Evolutionary conservation across 495 filamentous ascomycete genomes (phyloP), one percentile per base, ranked within the genome.

Genomic region (Lophium mytilinum): DNA sequence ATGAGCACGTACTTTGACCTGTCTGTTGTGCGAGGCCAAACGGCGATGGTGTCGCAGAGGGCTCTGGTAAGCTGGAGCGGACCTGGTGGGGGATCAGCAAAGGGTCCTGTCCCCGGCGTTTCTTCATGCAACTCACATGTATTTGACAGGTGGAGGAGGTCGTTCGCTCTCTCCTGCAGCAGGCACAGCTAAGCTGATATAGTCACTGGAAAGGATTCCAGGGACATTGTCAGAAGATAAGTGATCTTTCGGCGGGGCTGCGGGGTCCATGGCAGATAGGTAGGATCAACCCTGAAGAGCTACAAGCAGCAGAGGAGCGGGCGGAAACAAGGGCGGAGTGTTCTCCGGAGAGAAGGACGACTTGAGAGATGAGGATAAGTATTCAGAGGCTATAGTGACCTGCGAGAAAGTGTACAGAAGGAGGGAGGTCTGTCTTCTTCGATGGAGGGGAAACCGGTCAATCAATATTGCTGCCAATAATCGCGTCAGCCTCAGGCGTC

Each of bases 21-120:
- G 60, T 60, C 64, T 65, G 14, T 64, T 67, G 15, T 56, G 61
- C 33, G 71, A 74, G n/a, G 63, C 57, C 15, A 61, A 60, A 52
- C 71, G 53, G 36, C 63, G 64, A 59, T 72, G 71, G 52, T 74
- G 71, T 63, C 71, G 62, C 12, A 72, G 63, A 3, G 71, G 71
- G 42, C 65, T 69, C n/a, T 68, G 67, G 52, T 69, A 73, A 18
- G 69, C 61, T 19, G 69, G 69, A n/a, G 60, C 55, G 19, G 70
- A 71, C 60, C 68, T 72, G 42, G 37, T 45, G 30, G 33, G 36
- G 33, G 19, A 40, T 52, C 33, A 40, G 49, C 18, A 52, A 9
- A 52, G 36, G 36, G 12, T 19, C 15, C 4, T 19, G 36, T 54
- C 49, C 36, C 15, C n/a, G 24, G n/a, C 50, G 12, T 51, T 34